Conservation (phyloP, 441 rosid genomes). For the Adansonia gregorii region DNA sequence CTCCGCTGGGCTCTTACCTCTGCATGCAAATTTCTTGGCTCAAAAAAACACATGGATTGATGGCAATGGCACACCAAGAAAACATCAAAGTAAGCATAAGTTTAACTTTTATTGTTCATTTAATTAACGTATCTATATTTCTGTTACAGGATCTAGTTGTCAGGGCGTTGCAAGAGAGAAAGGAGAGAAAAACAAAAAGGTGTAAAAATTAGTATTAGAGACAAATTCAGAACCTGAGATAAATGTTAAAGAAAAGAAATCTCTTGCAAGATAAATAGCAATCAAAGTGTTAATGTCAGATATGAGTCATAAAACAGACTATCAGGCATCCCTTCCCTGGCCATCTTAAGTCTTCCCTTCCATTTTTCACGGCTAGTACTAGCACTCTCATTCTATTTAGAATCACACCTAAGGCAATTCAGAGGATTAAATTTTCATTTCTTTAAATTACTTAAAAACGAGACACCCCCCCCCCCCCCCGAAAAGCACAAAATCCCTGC, state of each 20-base stretch:
- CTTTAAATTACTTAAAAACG: not conserved
- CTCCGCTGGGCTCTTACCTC: constrained; percentile 30
- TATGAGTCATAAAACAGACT: not conserved
- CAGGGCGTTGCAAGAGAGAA: not conserved
- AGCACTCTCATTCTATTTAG: not conserved
- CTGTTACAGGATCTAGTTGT: not conserved
- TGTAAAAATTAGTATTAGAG: not conserved
- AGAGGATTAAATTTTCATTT: not conserved
- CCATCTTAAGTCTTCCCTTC: not conserved
- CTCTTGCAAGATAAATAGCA: constrained; percentile 6
- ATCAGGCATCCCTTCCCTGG: not conserved
- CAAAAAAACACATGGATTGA: constrained; percentile 7
- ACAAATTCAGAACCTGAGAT: not conserved
- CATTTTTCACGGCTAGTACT: not conserved
- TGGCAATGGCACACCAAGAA: constrained; percentile 16
- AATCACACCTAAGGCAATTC: not conserved
- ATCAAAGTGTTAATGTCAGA: not conserved
- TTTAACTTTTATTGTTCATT: constrained; percentile 16
- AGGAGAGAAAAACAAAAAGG: not conserved
- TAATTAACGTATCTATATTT: not conserved
- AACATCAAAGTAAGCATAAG: constrained; percentile 36
- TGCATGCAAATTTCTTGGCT: constrained; percentile 7
- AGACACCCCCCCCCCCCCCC: not conserved
- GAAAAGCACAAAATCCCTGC: not conserved
- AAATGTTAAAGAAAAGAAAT: not conserved